phyloP scores from a whole-genome alignment of 1,284 basidiomycete species.

The Anthracocystis setariae region DNA sequence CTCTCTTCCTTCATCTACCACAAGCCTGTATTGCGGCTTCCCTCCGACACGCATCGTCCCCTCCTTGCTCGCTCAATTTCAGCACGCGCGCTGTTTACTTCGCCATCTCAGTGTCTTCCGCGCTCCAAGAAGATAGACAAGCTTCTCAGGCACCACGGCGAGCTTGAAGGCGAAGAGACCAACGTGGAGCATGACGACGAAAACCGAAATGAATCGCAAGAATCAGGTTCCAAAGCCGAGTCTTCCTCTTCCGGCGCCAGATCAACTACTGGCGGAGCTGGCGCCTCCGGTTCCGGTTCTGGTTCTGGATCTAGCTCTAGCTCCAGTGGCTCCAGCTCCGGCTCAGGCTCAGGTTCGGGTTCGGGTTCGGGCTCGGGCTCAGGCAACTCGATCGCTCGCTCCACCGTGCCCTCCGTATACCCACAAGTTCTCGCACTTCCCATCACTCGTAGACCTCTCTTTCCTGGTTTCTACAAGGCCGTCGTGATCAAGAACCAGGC shows the following conservation, averaged over 20 bases:
- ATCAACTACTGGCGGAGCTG: slow-evolving; percentile 21
- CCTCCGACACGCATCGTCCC: neutral
- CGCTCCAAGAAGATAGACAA: slow-evolving; percentile 40
- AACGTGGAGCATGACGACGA: slow-evolving; percentile 39
- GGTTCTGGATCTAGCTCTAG: slow-evolving; percentile 10
- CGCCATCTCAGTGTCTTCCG: slow-evolving; percentile 29
- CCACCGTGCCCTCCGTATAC: slow-evolving; percentile 72
- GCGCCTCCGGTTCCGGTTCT: slow-evolving; percentile 16
- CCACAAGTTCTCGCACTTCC: slow-evolving; percentile 95
- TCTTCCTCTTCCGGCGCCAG: slow-evolving; percentile 20
- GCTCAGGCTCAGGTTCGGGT: slow-evolving; percentile 14
- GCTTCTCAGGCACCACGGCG: slow-evolving; percentile 18
- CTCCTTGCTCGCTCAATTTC: slow-evolving; percentile 6
- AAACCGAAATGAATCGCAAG: slow-evolving; percentile 16
- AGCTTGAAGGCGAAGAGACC: slow-evolving; percentile 33
- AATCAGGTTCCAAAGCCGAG: slow-evolving; percentile 21
- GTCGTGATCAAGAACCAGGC: slow-evolving; percentile 72
- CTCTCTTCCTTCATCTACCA: neutral
- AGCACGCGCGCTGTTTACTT: slow-evolving; percentile 38
- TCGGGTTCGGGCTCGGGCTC: slow-evolving; percentile 37
- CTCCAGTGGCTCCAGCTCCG: slow-evolving; percentile 13
- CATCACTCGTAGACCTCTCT: slow-evolving; percentile 92
- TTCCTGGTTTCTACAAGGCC: slow-evolving; percentile 88
- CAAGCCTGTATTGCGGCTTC: neutral
- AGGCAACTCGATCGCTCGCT: slow-evolving; percentile 51